A percentile compares a stretch with the other conserved stretches of the same genome.
Conservation (phyloP, 805 yeast species). For the Tetrapisispora iriomotensis region DNA sequence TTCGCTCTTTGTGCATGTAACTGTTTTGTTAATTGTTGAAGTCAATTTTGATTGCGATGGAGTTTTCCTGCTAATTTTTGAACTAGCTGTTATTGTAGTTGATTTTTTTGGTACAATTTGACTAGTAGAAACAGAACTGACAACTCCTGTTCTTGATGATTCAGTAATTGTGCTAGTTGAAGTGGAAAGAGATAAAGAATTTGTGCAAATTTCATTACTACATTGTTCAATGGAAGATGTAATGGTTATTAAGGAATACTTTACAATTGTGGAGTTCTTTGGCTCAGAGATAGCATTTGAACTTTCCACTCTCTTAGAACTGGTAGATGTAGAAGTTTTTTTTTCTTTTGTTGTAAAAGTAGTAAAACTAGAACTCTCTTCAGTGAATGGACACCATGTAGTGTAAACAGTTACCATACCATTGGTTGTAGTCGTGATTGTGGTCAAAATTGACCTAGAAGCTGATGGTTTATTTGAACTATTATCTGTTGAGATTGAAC, state of each 20-base stretch:
- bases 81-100: background rate
- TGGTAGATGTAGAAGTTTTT: too few relatives aligned
- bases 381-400: slow-evolving; percentile 21
- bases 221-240: background rate
- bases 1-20: too few relatives aligned
- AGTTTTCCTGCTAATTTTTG: too few relatives aligned
- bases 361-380: background rate
- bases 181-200: background rate
- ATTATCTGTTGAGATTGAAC: too few relatives aligned
- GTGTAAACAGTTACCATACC: slow-evolving; percentile 22
- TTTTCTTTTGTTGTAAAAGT: background rate
- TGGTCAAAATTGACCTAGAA: slow-evolving; percentile 7
- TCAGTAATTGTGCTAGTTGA: background rate
- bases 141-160: background rate
- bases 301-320: too few relatives aligned
- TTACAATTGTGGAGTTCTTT: too few relatives aligned
- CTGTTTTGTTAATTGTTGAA: too few relatives aligned
- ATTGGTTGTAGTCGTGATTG: slow-evolving; percentile 2
- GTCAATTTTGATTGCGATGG: too few relatives aligned
- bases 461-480: slow-evolving; percentile 15
- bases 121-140: background rate
- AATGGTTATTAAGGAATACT: too few relatives aligned
- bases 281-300: too few relatives aligned
- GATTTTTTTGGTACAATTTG: background rate
- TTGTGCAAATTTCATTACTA: background rate